A percentile compares a stretch with the other conserved stretches of the same genome.
These are phyloP conservation scores for Penicillium paradoxum DNA, from an alignment of 495 filamentous ascomycete species.

Conservation along the genomic window DNA sequence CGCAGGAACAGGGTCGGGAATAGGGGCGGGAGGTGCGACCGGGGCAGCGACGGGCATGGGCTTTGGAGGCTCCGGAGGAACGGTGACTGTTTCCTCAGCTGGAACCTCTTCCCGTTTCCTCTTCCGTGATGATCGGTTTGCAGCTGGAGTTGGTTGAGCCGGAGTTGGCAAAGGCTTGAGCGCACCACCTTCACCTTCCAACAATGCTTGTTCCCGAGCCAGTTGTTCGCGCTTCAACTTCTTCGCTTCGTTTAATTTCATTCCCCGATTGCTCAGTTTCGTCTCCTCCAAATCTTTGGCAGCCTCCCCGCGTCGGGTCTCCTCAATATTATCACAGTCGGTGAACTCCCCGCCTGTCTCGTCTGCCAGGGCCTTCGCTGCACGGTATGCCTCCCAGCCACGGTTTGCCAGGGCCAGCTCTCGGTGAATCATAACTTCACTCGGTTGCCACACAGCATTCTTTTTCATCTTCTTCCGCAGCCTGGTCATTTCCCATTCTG, in stretches of 20 bases:
- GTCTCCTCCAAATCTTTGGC: conserved; percentile 42
- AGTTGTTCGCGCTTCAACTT: conserved; percentile 77
- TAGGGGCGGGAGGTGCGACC: neutral
- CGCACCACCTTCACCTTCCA: conserved; percentile 27
- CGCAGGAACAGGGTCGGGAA: neutral
- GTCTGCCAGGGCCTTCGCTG: conserved; percentile 63
- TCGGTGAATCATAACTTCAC: conserved; percentile 91
- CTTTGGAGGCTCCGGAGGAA: neutral
- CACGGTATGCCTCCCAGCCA: conserved; percentile 68
- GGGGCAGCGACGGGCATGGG: neutral
- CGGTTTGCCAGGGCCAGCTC: conserved; percentile 74
- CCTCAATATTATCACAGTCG: conserved; percentile 49
- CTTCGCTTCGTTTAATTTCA: conserved; percentile 90
- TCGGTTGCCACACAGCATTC: conserved; percentile 92
- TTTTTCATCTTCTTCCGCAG: conserved; percentile 98
- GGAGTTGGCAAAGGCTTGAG: conserved; percentile 6
- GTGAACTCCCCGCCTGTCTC: conserved; percentile 61
- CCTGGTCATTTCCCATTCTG: conserved; percentile 83
- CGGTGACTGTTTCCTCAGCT: neutral
- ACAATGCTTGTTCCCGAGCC: conserved; percentile 55
- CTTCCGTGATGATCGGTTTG: conserved; percentile 25
- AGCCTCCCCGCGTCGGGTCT: conserved; percentile 46
- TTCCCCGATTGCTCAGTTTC: conserved; percentile 72
- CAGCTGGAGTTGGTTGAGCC: conserved; percentile 11
- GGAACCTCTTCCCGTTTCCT: conserved; percentile 22